Evolutionary conservation across 768 basidiomycete genomes (phyloP).

Genomic region (Mycena maculata): DNA sequence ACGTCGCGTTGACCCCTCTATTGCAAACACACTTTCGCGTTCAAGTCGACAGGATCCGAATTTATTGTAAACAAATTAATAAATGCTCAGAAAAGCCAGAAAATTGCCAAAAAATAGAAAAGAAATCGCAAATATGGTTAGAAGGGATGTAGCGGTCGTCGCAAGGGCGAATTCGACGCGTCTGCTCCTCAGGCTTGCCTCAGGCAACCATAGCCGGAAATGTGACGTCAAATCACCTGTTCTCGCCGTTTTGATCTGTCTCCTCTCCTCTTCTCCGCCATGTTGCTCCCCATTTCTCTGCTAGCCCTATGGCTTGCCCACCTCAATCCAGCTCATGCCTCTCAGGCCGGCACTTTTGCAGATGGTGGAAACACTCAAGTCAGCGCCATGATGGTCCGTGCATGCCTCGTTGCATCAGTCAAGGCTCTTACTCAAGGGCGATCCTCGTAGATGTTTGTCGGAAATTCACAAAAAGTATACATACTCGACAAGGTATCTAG

Average conservation of each 20-base stretch:
- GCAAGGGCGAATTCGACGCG: no score
- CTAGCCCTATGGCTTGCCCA: conserved; percentile 59
- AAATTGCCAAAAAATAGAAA: no score
- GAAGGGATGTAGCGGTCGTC: no score
- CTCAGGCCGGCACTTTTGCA: conserved; percentile 56
- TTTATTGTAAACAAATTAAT: no score
- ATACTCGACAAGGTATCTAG: conserved; percentile 96
- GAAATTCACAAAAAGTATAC: conserved; percentile 84
- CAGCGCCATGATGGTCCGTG: conserved; percentile 66
- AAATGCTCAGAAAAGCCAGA: no score
- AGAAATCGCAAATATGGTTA: no score
- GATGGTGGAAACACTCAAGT: conserved; percentile 61
- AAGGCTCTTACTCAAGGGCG: conserved; percentile 1
- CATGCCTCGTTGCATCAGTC: neutral
- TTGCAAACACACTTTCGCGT: no score
- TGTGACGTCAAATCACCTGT: no score
- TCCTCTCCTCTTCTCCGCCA: conserved; percentile 21
- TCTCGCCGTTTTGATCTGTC: neutral
- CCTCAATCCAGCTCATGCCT: conserved; percentile 47
- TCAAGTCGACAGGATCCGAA: no score
- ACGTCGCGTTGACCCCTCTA: no score
- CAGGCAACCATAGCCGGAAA: no score
- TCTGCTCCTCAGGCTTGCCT: no score
- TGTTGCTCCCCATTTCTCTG: conserved; percentile 50
- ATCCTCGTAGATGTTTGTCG: conserved; percentile 85